These are phyloP conservation scores for Brettanomyces anomalus DNA, from an alignment of 805 yeast species.

Conservation along the genomic window DNA sequence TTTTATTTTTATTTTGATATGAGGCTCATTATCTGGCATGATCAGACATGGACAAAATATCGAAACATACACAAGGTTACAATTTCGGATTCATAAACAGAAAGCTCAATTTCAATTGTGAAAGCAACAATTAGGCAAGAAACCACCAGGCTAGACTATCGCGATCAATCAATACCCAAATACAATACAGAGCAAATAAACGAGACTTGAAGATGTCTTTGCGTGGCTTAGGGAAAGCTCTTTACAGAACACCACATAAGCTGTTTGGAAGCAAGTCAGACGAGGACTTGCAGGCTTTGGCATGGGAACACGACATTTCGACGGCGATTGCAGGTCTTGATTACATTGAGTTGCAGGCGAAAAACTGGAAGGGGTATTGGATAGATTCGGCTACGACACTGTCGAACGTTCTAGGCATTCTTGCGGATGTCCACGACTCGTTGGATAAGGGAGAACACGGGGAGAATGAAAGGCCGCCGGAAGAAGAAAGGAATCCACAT, in stretches of 20 bases:
- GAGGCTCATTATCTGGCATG: too few species aligned
- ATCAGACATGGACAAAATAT: too few species aligned
- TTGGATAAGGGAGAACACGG: constrained; percentile 15
- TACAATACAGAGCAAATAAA: too few species aligned
- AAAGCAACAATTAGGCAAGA: too few species aligned
- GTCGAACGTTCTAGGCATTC: constrained; percentile 23
- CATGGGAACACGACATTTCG: constrained; percentile 36
- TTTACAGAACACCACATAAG: constrained; percentile 28
- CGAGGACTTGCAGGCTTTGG: constrained; percentile 32
- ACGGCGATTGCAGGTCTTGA: constrained; percentile 35
- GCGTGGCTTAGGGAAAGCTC: constrained; percentile 28
- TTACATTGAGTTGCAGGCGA: constrained; percentile 26
- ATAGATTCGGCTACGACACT: constrained; percentile 25
- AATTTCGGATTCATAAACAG: too few species aligned
- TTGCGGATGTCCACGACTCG: constrained; percentile 29
- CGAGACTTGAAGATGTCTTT: constrained; percentile 21
- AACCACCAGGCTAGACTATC: too few species aligned
- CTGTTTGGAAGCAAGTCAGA: constrained; percentile 23
- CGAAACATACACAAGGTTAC: too few species aligned
- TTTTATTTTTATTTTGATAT: too few species aligned
- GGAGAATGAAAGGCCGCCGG: background rate
- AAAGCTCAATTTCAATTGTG: too few species aligned
- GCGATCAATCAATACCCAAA: too few species aligned
- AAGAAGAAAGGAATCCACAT: constrained; percentile 9
- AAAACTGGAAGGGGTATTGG: constrained; percentile 22